These are phyloP conservation scores for Ganoderma multipileum DNA, from an alignment of 1,284 basidiomycete genomes.

Conservation along the genomic window DNA sequence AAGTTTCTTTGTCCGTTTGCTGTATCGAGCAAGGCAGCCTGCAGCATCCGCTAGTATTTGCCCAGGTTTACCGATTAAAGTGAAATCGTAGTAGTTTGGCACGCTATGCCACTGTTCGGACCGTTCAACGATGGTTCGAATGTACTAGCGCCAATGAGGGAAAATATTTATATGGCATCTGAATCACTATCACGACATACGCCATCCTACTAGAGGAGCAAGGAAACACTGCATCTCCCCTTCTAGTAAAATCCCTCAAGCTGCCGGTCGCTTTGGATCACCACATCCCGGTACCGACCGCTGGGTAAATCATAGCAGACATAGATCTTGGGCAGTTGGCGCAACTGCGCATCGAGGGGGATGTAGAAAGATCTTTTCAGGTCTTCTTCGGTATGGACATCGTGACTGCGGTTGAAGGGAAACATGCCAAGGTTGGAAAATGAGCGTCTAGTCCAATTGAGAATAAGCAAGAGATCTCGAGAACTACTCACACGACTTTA, in stretches of 20 bases:
- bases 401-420: background rate
- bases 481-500: background rate
- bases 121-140: background rate
- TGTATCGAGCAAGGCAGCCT: background rate
- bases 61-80: no score
- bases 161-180: background rate
- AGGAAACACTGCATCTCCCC: background rate
- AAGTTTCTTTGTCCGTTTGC: background rate
- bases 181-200: no score
- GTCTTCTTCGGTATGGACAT: background rate
- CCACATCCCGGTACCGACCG: background rate
- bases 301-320: background rate
- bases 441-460: background rate
- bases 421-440: background rate
- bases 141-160: background rate
- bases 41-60: no score
- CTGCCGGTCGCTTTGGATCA: background rate
- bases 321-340: constrained; percentile 1
- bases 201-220: background rate
- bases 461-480: background rate
- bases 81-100: no score
- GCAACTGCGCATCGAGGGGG: background rate
- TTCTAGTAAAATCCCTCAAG: background rate
- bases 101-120: background rate
- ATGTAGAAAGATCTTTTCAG: constrained; percentile 1